A percentile compares a stretch with the other conserved stretches of the same genome.
Evolutionary conservation across 164 flowering plant genomes (phyloP).

Genomic region (Kalanchoe fedtschenkoi): DNA sequence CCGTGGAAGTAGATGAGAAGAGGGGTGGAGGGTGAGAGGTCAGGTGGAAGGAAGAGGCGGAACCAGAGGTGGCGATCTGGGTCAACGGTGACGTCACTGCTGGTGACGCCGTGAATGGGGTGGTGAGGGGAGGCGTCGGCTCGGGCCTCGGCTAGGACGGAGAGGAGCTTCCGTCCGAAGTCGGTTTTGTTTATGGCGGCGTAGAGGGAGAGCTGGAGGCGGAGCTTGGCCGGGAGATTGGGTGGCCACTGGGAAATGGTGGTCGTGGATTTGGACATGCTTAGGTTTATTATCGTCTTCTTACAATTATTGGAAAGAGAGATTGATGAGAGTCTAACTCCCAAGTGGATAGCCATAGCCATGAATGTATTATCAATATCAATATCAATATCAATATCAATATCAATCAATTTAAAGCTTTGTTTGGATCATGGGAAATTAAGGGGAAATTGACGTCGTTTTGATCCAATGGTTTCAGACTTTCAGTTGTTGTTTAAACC

Average conservation of each 20-base stretch:
- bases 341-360: too few relatives aligned
- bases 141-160: constrained; percentile 8
- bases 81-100: constrained; percentile 17
- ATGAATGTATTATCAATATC: too few relatives aligned
- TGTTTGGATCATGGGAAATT: too few relatives aligned
- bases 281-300: background rate
- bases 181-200: background rate
- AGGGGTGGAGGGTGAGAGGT: constrained; percentile 5
- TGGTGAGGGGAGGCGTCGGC: constrained; percentile 6
- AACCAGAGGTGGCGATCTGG: constrained; percentile 20
- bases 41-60: constrained; percentile 21
- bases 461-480: too few relatives aligned
- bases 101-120: constrained; percentile 6
- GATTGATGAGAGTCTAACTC: too few relatives aligned
- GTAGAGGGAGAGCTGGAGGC: background rate
- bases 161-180: background rate
- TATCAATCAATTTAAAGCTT: too few relatives aligned
- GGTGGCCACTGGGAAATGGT: background rate
- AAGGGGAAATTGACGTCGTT: too few relatives aligned
- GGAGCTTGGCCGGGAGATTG: background rate
- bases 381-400: too few relatives aligned
- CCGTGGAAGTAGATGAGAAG: constrained; percentile 19
- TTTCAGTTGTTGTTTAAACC: too few relatives aligned
- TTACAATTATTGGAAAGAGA: too few relatives aligned
- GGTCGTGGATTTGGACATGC: background rate